These are phyloP conservation scores for Aspergillus intermedius DNA, from an alignment of 2,329 filamentous ascomycete genomes.

Conservation along the genomic window DNA sequence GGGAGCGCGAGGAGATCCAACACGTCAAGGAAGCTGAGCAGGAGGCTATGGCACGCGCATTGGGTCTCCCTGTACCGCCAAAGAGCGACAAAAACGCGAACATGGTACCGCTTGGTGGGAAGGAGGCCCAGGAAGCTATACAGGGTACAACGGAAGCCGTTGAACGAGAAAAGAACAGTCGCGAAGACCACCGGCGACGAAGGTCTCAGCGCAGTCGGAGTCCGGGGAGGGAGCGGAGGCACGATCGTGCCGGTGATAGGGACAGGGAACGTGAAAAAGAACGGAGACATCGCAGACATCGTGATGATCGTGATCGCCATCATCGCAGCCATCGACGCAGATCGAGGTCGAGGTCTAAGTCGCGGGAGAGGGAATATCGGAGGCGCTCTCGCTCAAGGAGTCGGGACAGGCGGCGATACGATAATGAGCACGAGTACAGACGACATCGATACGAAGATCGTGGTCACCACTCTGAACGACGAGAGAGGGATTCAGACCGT, in stretches of 20 bases:
- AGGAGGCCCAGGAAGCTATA: constrained; percentile 51
- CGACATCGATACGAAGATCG: constrained; percentile 19
- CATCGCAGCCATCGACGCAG: constrained; percentile 28
- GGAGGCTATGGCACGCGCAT: constrained; percentile 74
- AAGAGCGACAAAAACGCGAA: constrained; percentile 58
- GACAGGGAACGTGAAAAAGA: constrained; percentile 30
- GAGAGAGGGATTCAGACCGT: constrained; percentile 20
- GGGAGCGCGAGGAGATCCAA: constrained; percentile 68
- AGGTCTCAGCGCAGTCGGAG: constrained; percentile 30
- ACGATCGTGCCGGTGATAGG: constrained; percentile 22
- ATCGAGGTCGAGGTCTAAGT: constrained; percentile 19
- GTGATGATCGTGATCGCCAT: constrained; percentile 23
- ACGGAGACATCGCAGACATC: constrained; percentile 41
- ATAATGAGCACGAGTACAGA: constrained; percentile 19
- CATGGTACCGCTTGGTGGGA: constrained; percentile 55
- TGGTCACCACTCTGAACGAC: constrained; percentile 17
- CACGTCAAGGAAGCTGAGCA: constrained; percentile 86
- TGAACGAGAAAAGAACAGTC: constrained; percentile 9
- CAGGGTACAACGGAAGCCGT: constrained; percentile 31
- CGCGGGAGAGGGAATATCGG: constrained; percentile 18
- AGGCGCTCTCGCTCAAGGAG: constrained; percentile 26
- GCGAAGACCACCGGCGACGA: constrained; percentile 17
- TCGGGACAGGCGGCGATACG: constrained; percentile 18
- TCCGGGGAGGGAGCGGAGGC: constrained; percentile 23
- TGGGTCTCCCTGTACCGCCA: constrained; percentile 68